phyloP scores from a whole-genome alignment of 768 basidiomycete species.

The Leucogyrophana mollusca region DNA sequence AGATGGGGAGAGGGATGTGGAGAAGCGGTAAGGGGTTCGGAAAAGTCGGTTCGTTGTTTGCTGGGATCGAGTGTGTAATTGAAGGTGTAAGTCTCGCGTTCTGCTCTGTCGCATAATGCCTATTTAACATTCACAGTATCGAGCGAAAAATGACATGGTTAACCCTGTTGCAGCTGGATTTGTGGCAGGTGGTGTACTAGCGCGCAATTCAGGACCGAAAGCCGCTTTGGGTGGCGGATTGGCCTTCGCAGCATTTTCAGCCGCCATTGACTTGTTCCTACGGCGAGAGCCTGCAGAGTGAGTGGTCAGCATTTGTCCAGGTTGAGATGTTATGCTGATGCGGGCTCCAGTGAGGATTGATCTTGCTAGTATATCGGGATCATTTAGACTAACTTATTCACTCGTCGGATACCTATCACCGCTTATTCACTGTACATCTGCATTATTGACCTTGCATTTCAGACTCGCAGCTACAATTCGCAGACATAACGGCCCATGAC shows the following conservation, averaged over 20 bases:
- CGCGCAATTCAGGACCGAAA: constrained; percentile 82
- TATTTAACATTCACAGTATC: too few relatives aligned
- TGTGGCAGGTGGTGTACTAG: constrained; percentile 84
- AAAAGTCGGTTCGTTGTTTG: constrained; percentile 90
- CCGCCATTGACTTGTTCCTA: constrained; percentile 81
- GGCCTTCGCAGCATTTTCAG: constrained; percentile 92
- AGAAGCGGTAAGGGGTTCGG: constrained; percentile 87
- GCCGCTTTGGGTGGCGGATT: constrained; percentile 86
- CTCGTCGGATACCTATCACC: constrained; percentile 7
- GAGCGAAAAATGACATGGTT: constrained; percentile 92
- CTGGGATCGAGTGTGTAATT: constrained; percentile 94
- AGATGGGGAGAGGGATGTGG: constrained; percentile 95
- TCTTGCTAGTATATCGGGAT: not conserved
- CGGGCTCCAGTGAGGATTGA: constrained; percentile 39
- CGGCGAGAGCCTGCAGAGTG: constrained; percentile 80
- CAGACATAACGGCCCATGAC: too few relatives aligned
- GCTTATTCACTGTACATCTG: constrained; percentile 16
- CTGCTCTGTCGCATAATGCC: too few relatives aligned
- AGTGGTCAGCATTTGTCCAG: constrained; percentile 24
- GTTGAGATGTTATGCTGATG: constrained; percentile 4
- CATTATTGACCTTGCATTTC: not conserved
- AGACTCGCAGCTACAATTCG: too few relatives aligned
- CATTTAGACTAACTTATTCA: constrained; percentile 17
- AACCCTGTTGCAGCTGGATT: constrained; percentile 90
- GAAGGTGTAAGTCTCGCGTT: constrained; percentile 70